Evolutionary conservation across 495 filamentous ascomycete genomes (phyloP).

Genomic region (Hamigera avellanea): DNA sequence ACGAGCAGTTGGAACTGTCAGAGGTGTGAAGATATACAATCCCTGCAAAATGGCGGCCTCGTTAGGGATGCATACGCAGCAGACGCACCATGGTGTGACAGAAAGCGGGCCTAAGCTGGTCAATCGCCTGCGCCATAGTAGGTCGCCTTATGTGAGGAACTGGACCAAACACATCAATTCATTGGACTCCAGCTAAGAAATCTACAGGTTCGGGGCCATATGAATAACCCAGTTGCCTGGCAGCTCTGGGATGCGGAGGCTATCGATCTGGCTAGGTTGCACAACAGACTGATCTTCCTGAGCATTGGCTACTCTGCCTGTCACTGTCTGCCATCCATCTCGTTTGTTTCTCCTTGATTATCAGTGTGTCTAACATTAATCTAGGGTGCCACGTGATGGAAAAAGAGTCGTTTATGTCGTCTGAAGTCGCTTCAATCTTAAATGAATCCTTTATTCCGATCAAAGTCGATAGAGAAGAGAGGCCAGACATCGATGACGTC

Average conservation of each 20-base stretch:
- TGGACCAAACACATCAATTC: not conserved
- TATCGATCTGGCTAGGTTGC: constrained; percentile 59
- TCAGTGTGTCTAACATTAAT: constrained; percentile 6
- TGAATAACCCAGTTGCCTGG: constrained; percentile 85
- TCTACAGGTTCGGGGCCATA: constrained; percentile 62
- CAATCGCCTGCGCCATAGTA: constrained; percentile 64
- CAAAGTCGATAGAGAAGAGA: constrained; percentile 88
- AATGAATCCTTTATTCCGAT: constrained; percentile 87
- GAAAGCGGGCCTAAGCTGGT: constrained; percentile 31
- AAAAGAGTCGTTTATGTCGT: constrained; percentile 81
- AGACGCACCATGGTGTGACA: constrained; percentile 13
- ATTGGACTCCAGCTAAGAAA: constrained; percentile 3
- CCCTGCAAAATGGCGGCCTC: constrained; percentile 10
- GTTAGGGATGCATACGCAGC: constrained; percentile 15
- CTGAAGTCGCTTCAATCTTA: constrained; percentile 66
- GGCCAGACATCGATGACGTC: constrained; percentile 89
- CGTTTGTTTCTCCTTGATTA: not conserved
- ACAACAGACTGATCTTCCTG: constrained; percentile 82
- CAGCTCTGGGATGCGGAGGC: constrained; percentile 76
- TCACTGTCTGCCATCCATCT: constrained; percentile 56
- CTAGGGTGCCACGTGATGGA: constrained; percentile 89
- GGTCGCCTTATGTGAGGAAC: constrained; percentile 62
- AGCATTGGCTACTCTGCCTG: constrained; percentile 95
- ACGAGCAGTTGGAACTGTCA: no score
- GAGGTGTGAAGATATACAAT: no score